Evolutionary conservation across 2,329 filamentous ascomycete species (phyloP).

Genomic region (Aplosporella prunicola): DNA sequence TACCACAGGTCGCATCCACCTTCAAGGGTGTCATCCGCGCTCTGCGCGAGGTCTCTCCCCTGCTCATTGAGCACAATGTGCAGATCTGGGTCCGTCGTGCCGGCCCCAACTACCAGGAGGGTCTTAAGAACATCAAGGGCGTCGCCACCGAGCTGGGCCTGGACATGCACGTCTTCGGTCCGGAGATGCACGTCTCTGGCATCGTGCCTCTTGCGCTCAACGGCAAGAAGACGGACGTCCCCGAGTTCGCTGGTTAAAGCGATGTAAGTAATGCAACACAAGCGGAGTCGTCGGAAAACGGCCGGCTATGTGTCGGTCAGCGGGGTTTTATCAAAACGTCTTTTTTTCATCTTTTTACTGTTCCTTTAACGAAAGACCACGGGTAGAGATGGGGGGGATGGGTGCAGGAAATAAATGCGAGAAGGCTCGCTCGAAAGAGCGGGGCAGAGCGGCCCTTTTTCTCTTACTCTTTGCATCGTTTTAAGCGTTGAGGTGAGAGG

Average conservation of each 20-base stretch:
- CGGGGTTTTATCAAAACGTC: too few relatives aligned
- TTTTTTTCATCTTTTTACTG: too few relatives aligned
- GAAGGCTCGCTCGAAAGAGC: too few relatives aligned
- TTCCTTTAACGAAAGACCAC: too few relatives aligned
- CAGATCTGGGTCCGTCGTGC: constrained; percentile 91
- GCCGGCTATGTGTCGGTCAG: too few relatives aligned
- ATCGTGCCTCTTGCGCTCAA: constrained; percentile 86
- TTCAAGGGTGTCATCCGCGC: constrained; percentile 99
- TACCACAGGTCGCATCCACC: constrained; percentile 63
- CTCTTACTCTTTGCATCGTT: too few relatives aligned
- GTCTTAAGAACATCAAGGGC: constrained; percentile 98
- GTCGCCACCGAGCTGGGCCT: constrained; percentile 90
- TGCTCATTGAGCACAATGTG: constrained; percentile 90
- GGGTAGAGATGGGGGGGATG: too few relatives aligned
- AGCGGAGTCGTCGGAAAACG: too few relatives aligned
- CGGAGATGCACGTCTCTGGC: constrained; percentile 82
- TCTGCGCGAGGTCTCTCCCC: constrained; percentile 76
- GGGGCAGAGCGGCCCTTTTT: too few relatives aligned
- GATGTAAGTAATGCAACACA: too few relatives aligned
- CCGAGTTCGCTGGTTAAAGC: constrained; percentile 51
- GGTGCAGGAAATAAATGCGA: too few relatives aligned
- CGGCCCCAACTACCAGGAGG: constrained; percentile 98
- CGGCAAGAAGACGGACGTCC: constrained; percentile 51
- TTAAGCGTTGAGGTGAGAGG: too few relatives aligned
- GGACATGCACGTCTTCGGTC: constrained; percentile 83